These are phyloP conservation scores for Drechslerella stenobrocha DNA, from an alignment of 2,329 filamentous ascomycete genomes.

Conservation along the genomic window DNA sequence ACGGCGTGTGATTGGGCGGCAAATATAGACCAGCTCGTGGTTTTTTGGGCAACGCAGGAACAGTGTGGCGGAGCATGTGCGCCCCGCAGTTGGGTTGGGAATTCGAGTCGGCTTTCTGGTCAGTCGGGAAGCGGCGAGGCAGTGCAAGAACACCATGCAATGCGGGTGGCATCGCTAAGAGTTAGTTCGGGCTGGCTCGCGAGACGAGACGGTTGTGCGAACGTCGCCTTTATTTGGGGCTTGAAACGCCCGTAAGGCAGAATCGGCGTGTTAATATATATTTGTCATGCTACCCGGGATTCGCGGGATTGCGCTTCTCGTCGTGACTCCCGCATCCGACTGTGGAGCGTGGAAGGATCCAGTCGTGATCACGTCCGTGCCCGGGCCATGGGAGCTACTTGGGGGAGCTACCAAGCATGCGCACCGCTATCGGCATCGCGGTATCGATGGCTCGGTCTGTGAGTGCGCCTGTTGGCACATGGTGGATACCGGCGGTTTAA, in stretches of 20 bases:
- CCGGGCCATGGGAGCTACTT: no score
- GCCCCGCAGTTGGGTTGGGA: conserved; percentile 13
- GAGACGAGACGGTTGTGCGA: background rate
- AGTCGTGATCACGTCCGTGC: no score
- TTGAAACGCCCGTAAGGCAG: conserved; percentile 1
- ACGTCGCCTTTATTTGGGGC: background rate
- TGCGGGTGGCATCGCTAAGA: no score
- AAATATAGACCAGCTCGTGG: conserved; percentile 44
- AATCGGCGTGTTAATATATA: background rate
- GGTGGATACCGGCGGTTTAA: no score
- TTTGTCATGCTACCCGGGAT: background rate
- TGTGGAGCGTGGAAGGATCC: background rate
- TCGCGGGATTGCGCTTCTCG: background rate
- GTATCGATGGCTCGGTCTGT: no score
- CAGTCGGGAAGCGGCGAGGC: background rate
- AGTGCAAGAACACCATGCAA: no score
- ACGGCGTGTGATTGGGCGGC: no score
- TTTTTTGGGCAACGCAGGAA: conserved; percentile 41
- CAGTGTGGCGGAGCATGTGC: conserved; percentile 44
- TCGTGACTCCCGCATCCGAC: background rate
- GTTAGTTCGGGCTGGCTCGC: no score
- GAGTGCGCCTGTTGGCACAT: no score
- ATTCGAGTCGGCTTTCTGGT: background rate
- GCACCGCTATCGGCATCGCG: no score
- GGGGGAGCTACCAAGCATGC: no score